Base-by-base conservation (phyloP, 163 green algal species). In the Volvox carteri region DNA sequence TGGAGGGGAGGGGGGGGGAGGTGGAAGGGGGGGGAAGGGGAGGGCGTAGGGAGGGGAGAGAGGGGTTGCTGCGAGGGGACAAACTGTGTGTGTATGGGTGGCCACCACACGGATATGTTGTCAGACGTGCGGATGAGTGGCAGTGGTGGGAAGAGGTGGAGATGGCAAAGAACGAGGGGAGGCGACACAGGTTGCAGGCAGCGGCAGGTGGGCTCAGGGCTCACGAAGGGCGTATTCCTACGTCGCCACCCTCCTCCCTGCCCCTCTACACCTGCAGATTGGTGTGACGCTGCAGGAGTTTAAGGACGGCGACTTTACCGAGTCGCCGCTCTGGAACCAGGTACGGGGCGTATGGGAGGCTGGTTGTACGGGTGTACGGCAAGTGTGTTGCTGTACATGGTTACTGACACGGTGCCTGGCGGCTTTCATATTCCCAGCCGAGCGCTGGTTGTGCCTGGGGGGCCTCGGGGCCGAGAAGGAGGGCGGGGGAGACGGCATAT, bases 241-340 rank as follows among this genome's bases (percentile, higher is more conserved):
- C n/a, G n/a, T n/a, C n/a, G n/a, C 46, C 75, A 37, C 41, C 72
- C 39, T 65, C 28, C 73, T 41, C 6, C 30, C 42, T 23, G 3
- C 23, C 2, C 42, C 58, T 18, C 46, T n/a, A n/a, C 39, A 25
- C 23, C 11, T 50, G 9, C 68, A 88, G 83, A 81, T 88, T 28
- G 83, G 83, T 4, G 68, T 60, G 25, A 52, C 83, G 37, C 83
- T 88, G 25, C 83, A 88, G 68, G 68, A 88, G 18, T 81, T 62
- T 37, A 88, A 83, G 67, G 83, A 74, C 4, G 68, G 68, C 14
- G 83, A 88, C 67, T 88, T 88, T 50, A 88, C 83, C 1, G 35
- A 33, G 6, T 89, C 84, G 6, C 84, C 84, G 18, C 72, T 89
- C 67, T 89, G 84, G 84, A 41, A 41, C 9, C 54, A 89, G 41